Conservation (phyloP, 2,329 filamentous ascomycete species). For the Pseudohalonectria lignicola region DNA sequence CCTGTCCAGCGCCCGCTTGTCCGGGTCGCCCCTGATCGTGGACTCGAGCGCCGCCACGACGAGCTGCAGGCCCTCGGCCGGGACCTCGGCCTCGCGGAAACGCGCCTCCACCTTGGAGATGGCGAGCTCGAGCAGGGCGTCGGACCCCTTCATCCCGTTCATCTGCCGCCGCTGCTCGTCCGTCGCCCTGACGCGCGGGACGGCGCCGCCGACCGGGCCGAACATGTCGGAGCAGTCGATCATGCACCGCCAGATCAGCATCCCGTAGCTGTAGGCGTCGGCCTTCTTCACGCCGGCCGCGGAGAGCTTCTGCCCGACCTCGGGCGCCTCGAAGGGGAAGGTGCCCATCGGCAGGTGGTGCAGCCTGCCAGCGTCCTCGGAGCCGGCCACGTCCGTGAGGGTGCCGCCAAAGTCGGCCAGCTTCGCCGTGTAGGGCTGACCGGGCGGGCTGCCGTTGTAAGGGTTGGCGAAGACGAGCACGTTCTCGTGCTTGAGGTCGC, state of each 20-base stretch:
- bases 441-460: slow-evolving; percentile 2
- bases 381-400: slow-evolving; percentile 7
- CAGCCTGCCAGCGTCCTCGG: not conserved
- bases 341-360: slow-evolving; percentile 5
- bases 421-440: slow-evolving; percentile 8
- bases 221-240: slow-evolving; percentile 6
- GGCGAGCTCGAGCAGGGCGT: slow-evolving; percentile 6
- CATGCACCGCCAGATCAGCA: slow-evolving; percentile 9
- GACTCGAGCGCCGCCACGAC: slow-evolving; percentile 6
- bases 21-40: slow-evolving; percentile 6
- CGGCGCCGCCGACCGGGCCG: not conserved
- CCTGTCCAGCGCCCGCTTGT: slow-evolving; percentile 7
- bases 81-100: slow-evolving; percentile 1
- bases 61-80: slow-evolving; percentile 3
- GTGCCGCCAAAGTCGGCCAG: slow-evolving; percentile 9
- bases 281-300: slow-evolving; percentile 6
- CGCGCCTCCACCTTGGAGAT: slow-evolving; percentile 4
- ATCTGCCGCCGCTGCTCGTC: slow-evolving; percentile 1
- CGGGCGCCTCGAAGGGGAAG: slow-evolving; percentile 7
- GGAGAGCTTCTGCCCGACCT: slow-evolving; percentile 3
- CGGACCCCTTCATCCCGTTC: slow-evolving; percentile 5
- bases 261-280: slow-evolving; percentile 8
- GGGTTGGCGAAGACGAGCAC: slow-evolving; percentile 11
- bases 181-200: not conserved
- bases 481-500: slow-evolving; percentile 7